Percentiles rank a stretch among this genome's conserved stretches.
These are phyloP conservation scores for Globisporangium heterothallicum DNA, from an alignment of 352 stramenopile species.

Conservation along the genomic window DNA sequence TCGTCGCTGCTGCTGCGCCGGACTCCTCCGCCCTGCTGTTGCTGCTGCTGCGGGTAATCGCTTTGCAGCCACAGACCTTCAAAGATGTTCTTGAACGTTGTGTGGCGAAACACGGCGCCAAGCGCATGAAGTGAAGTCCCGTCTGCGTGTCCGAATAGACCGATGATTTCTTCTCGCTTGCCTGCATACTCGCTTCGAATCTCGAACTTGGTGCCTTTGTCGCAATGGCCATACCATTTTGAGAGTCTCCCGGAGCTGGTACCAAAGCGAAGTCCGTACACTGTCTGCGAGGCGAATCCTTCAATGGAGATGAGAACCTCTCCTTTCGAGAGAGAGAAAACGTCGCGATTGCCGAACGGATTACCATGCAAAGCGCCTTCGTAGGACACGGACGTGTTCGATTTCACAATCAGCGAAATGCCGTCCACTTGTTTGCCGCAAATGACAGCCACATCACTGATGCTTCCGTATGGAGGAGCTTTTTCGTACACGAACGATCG, in stretches of 20 bases:
- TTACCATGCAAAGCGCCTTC: constrained; percentile 61
- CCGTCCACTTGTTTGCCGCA: constrained; percentile 75
- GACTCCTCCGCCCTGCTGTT: constrained; percentile 1
- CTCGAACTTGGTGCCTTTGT: constrained; percentile 66
- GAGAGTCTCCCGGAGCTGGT: constrained; percentile 52
- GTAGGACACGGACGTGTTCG: constrained; percentile 30
- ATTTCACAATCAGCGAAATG: constrained; percentile 54
- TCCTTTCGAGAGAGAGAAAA: constrained; percentile 44
- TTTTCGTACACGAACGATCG: constrained; percentile 56
- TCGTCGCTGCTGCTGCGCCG: constrained; percentile 15
- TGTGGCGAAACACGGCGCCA: constrained; percentile 55
- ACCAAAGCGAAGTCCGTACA: constrained; percentile 61
- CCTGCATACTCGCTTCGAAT: constrained; percentile 41
- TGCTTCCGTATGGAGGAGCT: constrained; percentile 56
- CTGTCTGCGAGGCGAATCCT: constrained; percentile 65
- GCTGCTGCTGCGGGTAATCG: constrained; percentile 1
- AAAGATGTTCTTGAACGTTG: constrained; percentile 70
- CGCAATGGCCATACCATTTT: constrained; percentile 72
- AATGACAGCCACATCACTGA: constrained; percentile 57
- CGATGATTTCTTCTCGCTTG: constrained; percentile 67
- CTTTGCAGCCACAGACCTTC: constrained; percentile 68
- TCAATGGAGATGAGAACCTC: constrained; percentile 63
- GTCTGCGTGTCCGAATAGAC: constrained; percentile 60
- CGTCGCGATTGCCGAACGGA: constrained; percentile 58
- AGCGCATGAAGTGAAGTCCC: constrained; percentile 59